These are phyloP conservation scores for Sphaerobolus stellatus DNA, from an alignment of 1,284 basidiomycete species.

Conservation along the genomic window DNA sequence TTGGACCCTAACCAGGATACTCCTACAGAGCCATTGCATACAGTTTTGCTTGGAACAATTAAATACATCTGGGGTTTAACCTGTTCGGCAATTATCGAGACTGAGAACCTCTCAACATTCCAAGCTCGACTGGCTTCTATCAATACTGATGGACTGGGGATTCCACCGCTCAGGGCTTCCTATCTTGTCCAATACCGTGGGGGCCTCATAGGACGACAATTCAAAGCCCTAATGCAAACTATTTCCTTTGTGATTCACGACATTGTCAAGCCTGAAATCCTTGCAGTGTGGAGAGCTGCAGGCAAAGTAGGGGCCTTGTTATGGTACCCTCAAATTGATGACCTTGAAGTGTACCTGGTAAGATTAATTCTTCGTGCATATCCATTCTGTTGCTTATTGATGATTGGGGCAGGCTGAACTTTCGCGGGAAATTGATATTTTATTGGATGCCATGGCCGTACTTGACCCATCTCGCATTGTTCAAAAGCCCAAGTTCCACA, in stretches of 20 bases:
- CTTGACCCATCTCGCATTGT: constrained; percentile 21
- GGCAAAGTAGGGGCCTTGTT: constrained; percentile 19
- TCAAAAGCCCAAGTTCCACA: constrained; percentile 33
- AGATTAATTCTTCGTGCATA: constrained; percentile 4
- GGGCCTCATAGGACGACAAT: constrained; percentile 29
- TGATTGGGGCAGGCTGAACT: constrained; percentile 26
- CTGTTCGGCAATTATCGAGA: not conserved
- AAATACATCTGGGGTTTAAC: constrained; percentile 24
- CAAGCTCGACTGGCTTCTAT: not conserved
- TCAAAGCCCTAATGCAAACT: constrained; percentile 28
- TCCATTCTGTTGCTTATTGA: not conserved
- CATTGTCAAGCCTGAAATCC: constrained; percentile 15
- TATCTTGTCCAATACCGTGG: constrained; percentile 27
- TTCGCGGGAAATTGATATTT: constrained; percentile 29
- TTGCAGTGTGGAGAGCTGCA: constrained; percentile 18
- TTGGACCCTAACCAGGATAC: constrained; percentile 41
- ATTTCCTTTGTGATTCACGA: constrained; percentile 22
- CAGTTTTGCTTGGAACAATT: constrained; percentile 25
- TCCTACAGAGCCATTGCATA: constrained; percentile 27
- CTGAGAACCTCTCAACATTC: not conserved
- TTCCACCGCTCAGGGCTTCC: constrained; percentile 19
- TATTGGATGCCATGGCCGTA: constrained; percentile 30
- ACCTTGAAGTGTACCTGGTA: constrained; percentile 14
- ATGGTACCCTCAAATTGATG: constrained; percentile 25
- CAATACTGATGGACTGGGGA: constrained; percentile 16